Evolutionary conservation across 148 eudicot genomes (phyloP), one percentile per base, ranked within the genome.

Genomic region (Chenopodium quinoa): DNA sequence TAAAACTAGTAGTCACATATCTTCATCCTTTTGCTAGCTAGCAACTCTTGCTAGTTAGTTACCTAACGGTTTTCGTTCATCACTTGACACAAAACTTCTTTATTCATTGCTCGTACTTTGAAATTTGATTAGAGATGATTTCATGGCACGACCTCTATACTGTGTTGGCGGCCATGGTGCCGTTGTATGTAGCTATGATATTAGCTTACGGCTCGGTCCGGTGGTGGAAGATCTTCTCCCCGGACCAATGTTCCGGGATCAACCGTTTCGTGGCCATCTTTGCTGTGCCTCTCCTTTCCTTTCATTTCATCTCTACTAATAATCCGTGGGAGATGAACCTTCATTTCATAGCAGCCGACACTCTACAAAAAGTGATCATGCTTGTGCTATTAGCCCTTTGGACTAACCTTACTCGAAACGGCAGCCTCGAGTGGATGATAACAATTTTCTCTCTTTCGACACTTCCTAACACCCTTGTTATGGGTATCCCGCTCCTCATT

Each of bases 221-320:
- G 20, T 93, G 97, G 97, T 93, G 97, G 97, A 88, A 89, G 79
- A 93, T 93, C 71, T 93, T 93, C 86, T 85, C 93, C 5, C 93
- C 97, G 12, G 97, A 93, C 80, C 97, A 93, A 79, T 93, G 95
- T 73, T 91, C 97, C 27, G 97, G 97, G 75, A 93, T 93, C 60
- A 93, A 93, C 84, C 92, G 92, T 0, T 93, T 93, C 75, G 97
- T 93, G 20, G 93, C 97, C 0, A 86, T 93, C 0, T 93, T 93
- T 60, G 94, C 94, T 1, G 97, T 92, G 7, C 94, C 97, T 0
- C 78, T 92, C 0, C 90, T 92, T 22, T 91, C 94, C 23, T 93
- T 93, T 83, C 95, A 93, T 65, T 93, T 93, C 86, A 93, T 93
- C n/a, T 93, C 97, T 2, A 75, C 74, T 2, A 93, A 93, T 77